Conservation (phyloP, 2,329 filamentous ascomycete genomes). For the Colletotrichum melonis region DNA sequence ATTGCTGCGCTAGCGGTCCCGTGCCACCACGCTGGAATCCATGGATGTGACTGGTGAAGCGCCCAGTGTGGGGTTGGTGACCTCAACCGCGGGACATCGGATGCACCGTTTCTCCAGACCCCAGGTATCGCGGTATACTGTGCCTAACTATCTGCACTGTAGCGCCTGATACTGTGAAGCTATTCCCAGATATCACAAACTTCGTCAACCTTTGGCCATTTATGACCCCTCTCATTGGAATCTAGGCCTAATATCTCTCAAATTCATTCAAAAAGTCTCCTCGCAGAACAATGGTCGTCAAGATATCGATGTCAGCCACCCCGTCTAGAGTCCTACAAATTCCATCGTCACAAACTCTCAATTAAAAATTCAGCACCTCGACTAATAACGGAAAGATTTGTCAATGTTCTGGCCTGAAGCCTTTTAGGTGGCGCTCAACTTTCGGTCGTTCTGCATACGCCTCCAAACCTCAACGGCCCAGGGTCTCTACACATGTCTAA, state of each 20-base stretch:
- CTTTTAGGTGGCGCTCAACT: not conserved
- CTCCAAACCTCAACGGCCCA: not conserved
- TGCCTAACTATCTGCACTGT: accelerated
- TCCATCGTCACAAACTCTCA: too few relatives aligned
- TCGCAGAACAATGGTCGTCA: too few relatives aligned
- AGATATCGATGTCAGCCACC: not conserved
- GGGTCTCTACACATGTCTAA: not conserved
- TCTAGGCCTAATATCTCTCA: too few relatives aligned
- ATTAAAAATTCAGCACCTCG: too few relatives aligned
- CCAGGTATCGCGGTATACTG: not conserved
- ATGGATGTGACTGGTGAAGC: slow-evolving; percentile 4
- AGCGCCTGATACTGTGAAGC: not conserved
- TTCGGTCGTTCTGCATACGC: not conserved
- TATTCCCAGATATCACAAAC: not conserved
- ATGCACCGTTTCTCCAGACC: slow-evolving; percentile 24
- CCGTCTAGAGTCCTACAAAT: not conserved
- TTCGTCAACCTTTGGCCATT: too few relatives aligned
- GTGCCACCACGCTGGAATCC: slow-evolving; percentile 19
- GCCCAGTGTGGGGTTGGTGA: not conserved
- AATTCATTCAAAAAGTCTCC: too few relatives aligned
- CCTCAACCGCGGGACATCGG: slow-evolving; percentile 7
- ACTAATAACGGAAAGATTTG: too few relatives aligned
- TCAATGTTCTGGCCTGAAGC: not conserved
- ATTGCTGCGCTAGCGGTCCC: slow-evolving; percentile 24
- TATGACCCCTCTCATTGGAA: too few relatives aligned